Conservation (phyloP, 352 stramenopile species). For the Pythium rhizo-oryzae region DNA sequence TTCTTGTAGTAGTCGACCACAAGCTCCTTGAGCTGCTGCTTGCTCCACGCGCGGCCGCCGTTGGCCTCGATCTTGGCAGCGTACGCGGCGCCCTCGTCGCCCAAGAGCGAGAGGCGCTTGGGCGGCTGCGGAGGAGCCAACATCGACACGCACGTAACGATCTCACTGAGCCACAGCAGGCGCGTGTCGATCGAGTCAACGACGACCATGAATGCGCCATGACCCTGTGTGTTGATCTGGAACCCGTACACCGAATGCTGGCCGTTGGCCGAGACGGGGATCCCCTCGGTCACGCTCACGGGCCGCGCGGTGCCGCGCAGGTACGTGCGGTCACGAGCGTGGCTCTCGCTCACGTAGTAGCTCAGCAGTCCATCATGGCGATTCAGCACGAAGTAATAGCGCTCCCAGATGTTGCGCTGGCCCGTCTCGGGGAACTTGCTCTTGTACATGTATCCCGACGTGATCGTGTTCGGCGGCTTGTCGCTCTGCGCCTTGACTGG, state of each 20-base stretch:
- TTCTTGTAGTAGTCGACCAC: conserved; percentile 83
- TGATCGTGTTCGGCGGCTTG: conserved; percentile 61
- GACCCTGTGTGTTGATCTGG: conserved; percentile 87
- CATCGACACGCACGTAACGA: conserved; percentile 54
- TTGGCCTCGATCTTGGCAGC: conserved; percentile 8
- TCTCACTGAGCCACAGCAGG: conserved; percentile 81
- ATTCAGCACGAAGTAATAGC: conserved; percentile 87
- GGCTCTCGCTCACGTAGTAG: conserved; percentile 87
- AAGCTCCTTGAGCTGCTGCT: conserved; percentile 76
- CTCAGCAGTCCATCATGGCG: conserved; percentile 70
- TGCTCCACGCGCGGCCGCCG: conserved; percentile 45
- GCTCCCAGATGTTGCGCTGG: conserved; percentile 82
- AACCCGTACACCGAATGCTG: conserved; percentile 82
- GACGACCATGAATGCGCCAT: conserved; percentile 83
- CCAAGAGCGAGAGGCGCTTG: conserved; percentile 61
- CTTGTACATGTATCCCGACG: conserved; percentile 90
- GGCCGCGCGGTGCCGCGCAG: conserved; percentile 77
- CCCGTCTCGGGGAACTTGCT: conserved; percentile 85
- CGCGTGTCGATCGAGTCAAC: conserved; percentile 87
- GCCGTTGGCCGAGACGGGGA: conserved; percentile 66
- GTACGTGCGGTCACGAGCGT: conserved; percentile 86
- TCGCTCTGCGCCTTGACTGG: conserved; percentile 31
- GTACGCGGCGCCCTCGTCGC: conserved; percentile 35
- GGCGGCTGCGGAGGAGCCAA: conserved; percentile 40
- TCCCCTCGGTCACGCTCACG: conserved; percentile 79